Base-by-base conservation (phyloP, 768 basidiomycete species). In the Macrolepiota dolichaula region DNA sequence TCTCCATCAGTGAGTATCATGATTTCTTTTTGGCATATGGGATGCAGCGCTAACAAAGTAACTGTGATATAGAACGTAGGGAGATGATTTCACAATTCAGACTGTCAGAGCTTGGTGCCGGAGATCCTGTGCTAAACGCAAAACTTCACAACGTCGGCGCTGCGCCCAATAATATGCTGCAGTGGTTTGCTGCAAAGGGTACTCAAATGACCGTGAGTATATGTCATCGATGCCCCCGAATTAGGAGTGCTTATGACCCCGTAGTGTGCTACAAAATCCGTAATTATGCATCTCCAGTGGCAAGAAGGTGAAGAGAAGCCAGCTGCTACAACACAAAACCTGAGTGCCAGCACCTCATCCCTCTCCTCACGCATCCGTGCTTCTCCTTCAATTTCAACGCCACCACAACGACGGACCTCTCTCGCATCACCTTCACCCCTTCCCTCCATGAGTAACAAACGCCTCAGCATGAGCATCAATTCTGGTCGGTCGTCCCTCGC, bases 11-110 rank as follows among this genome's bases (percentile, higher is more conserved):
- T 92, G 71, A 79, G 89, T 77, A 3, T 29, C 19, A 47, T 60
- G 19, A 22, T 25, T 25, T 56, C 4, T 17, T 57, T 42, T 51
- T 42, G 32, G 0, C 12, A 35, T 22, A 46, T 15, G 25, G 19
- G 35, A 47, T 57, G 49, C 24, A 24, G 51, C 38, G 25, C 58
- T 38, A 50, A 59, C 47, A 58, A 35, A 32, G 2, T 42, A 46
- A 17, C 55, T 42, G 32, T 5, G 27, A 25, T 56, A 9, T 56
- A 81, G 80, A 75, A 56, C 82, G 87, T 35, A 77, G 92, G 62
- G 92, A 95, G 73, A 96, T 96, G 94, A 83, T 96, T 12, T 92
- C 91, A 7, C 93, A 95, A 69, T 95, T 94, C 79, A 94, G 88
- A 71, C 78, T 96, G 47, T 85, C 87, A 2, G 91, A 94, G 62